Conservation (phyloP, 163 green algal species). For the Coccomyxa subellipsoidea region DNA sequence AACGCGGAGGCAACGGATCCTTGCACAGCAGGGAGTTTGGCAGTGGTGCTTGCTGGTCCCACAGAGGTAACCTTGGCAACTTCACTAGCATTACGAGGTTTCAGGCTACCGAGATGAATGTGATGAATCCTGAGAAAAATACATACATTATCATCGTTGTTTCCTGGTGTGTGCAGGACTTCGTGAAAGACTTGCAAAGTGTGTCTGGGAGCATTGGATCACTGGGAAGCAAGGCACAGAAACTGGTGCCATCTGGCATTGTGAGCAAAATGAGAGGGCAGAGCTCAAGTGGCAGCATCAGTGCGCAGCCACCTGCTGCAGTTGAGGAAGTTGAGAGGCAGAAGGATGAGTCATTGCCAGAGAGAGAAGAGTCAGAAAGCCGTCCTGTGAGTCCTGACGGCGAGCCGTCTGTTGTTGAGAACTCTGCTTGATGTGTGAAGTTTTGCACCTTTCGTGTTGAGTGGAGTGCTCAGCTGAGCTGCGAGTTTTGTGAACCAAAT, state of each 20-base stretch:
- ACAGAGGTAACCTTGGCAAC: too few species aligned
- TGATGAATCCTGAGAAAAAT: too few species aligned
- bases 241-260: neutral
- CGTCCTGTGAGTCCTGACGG: neutral
- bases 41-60: too few species aligned
- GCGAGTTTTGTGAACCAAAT: too few species aligned
- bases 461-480: neutral
- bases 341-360: neutral
- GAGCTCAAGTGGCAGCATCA: neutral
- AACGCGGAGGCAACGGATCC: too few species aligned
- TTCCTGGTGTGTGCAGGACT: neutral
- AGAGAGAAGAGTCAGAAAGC: neutral
- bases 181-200: neutral
- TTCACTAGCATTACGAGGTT: too few species aligned
- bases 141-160: neutral
- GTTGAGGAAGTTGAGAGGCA: neutral
- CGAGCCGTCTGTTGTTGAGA: neutral
- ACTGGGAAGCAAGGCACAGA: neutral
- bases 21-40: too few species aligned
- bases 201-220: neutral
- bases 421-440: neutral
- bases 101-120: too few species aligned
- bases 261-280: neutral
- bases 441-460: neutral
- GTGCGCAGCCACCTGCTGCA: neutral